phyloP scores from a whole-genome alignment of 2,329 filamentous ascomycete species.

The Fusarium ramigenum region DNA sequence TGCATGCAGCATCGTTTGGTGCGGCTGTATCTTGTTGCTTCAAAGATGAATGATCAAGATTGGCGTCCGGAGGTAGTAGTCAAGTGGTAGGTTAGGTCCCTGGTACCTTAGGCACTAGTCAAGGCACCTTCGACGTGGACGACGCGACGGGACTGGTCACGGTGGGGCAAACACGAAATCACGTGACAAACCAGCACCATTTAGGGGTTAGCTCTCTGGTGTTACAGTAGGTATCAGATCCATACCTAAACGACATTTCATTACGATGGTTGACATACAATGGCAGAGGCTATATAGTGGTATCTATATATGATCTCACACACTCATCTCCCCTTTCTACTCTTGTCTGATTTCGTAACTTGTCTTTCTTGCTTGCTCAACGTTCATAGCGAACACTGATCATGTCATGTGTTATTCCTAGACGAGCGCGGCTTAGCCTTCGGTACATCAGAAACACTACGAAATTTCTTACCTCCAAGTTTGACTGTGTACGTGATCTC shows the following conservation, averaged over 20 bases:
- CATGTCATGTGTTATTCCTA: slow-evolving; percentile 51
- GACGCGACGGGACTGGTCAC: slow-evolving; percentile 39
- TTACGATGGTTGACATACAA: not conserved
- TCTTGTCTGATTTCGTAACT: not conserved
- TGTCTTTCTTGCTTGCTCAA: not conserved
- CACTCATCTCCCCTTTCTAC: not conserved
- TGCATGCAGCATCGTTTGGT: slow-evolving; percentile 39
- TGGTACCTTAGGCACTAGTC: not conserved
- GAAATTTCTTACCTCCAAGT: slow-evolving; percentile 46
- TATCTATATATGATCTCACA: not conserved
- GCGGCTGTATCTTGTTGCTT: slow-evolving; percentile 2
- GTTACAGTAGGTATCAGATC: not conserved
- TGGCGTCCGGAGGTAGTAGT: not conserved
- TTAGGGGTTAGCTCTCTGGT: not conserved
- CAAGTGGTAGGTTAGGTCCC: not conserved
- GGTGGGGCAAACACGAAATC: slow-evolving; percentile 36
- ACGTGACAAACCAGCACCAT: slow-evolving; percentile 19
- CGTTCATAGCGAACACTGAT: slow-evolving; percentile 50
- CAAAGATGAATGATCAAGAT: not conserved
- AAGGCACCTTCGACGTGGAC: not conserved
- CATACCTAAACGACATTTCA: not conserved
- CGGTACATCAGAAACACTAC: not conserved
- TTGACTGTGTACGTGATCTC: slow-evolving; percentile 51
- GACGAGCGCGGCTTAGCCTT: slow-evolving; percentile 13
- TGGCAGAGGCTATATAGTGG: not conserved